Conservation (phyloP, 148 eudicot genomes). For the Nepenthes gracilis region DNA sequence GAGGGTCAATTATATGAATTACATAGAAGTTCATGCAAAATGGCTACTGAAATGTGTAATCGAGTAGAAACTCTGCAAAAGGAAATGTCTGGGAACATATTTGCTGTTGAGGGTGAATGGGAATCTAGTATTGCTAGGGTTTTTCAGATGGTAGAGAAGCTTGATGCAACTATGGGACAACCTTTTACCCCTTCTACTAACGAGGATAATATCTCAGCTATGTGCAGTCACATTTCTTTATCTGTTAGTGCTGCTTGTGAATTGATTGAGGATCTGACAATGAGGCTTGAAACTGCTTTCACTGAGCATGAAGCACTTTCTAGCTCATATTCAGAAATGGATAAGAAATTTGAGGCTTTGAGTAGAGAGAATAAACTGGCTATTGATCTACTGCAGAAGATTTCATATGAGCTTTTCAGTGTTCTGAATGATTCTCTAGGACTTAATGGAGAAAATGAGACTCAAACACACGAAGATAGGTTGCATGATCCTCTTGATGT, state of each 20-base stretch:
- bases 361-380: conserved; percentile 29
- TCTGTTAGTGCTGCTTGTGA: conserved; percentile 52
- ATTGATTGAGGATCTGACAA: conserved; percentile 44
- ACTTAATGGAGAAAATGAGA: conserved; percentile 21
- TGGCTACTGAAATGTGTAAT: conserved; percentile 25
- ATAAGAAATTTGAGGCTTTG: conserved; percentile 29
- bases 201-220: conserved; percentile 17
- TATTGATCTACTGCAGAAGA: conserved; percentile 29
- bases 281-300: conserved; percentile 36
- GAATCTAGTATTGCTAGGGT: conserved; percentile 26
- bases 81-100: conserved; percentile 35
- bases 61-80: conserved; percentile 40
- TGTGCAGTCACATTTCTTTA: conserved; percentile 24
- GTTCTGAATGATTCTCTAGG: conserved; percentile 30
- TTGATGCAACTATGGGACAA: conserved; percentile 32
- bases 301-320: conserved; percentile 30
- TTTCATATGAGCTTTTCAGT: conserved; percentile 33
- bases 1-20: conserved; percentile 46
- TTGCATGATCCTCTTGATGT: conserved; percentile 34
- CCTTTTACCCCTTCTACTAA: conserved; percentile 9
- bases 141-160: conserved; percentile 39
- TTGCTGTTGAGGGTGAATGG: conserved; percentile 36
- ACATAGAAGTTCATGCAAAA: conserved; percentile 26
- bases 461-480: conserved; percentile 9
- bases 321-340: conserved; percentile 20